A percentile compares a stretch with the other conserved stretches of the same genome.
Conservation (phyloP, 768 basidiomycete genomes). For the Paxillus ammoniavirescens region DNA sequence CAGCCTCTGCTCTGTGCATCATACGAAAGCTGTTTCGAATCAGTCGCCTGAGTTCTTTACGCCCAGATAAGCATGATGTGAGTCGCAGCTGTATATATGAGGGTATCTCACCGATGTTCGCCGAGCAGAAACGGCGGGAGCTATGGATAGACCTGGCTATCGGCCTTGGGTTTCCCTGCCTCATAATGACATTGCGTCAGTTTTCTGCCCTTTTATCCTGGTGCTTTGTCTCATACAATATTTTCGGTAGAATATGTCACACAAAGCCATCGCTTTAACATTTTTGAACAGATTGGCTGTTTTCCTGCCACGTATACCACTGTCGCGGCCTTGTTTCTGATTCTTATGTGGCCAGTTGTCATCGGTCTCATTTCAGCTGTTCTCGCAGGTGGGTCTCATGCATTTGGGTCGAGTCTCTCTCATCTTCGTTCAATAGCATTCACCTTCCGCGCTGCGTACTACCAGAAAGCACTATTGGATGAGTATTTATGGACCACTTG, state of each 20-base stretch:
- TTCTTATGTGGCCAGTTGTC: conserved; percentile 17
- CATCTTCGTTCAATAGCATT: conserved; percentile 13
- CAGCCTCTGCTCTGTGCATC: conserved; percentile 55
- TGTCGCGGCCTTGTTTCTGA: conserved; percentile 12
- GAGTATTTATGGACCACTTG: conserved; percentile 14
- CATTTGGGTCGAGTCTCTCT: neutral
- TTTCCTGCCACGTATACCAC: conserved; percentile 11
- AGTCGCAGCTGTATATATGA: neutral
- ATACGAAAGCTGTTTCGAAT: conserved; percentile 64
- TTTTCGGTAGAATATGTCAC: conserved; percentile 21
- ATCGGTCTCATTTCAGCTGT: conserved; percentile 16
- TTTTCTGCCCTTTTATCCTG: neutral
- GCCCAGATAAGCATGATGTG: conserved; percentile 27
- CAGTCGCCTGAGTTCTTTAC: conserved; percentile 22
- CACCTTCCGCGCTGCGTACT: conserved; percentile 12
- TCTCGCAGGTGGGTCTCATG: conserved; percentile 21
- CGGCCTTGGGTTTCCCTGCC: conserved; percentile 36
- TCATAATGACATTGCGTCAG: conserved; percentile 33
- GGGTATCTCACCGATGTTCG: neutral
- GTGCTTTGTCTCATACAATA: neutral
- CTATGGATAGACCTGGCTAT: conserved; percentile 41
- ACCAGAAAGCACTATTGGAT: conserved; percentile 2
- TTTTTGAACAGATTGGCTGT: conserved; percentile 29
- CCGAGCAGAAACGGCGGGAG: conserved; percentile 41
- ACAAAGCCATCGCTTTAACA: conserved; percentile 21